These are phyloP conservation scores for Seminavis robusta DNA, from an alignment of 108 stramenopile genomes.

Conservation along the genomic window DNA sequence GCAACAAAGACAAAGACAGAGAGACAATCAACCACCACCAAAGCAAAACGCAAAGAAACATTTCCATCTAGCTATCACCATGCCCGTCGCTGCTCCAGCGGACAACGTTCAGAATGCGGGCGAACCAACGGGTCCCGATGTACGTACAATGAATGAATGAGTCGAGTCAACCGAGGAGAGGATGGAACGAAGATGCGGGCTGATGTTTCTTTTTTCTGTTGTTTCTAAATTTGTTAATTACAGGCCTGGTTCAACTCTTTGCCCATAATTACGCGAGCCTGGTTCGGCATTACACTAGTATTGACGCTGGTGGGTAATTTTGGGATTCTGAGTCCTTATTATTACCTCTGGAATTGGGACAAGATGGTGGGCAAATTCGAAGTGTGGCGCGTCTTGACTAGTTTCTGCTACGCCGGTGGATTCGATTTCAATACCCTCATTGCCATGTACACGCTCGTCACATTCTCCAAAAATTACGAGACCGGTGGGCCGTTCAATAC, in stretches of 20 bases:
- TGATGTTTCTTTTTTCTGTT: no score
- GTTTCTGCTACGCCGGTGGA: slow-evolving; percentile 70
- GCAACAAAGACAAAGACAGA: no score
- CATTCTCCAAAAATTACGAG: slow-evolving; percentile 73
- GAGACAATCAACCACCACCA: no score
- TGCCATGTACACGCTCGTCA: slow-evolving; percentile 60
- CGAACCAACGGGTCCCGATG: no score
- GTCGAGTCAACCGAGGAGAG: no score
- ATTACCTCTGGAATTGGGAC: slow-evolving; percentile 53
- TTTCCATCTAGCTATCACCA: no score
- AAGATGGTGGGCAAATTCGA: slow-evolving; percentile 57
- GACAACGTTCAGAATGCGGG: no score
- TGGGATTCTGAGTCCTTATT: slow-evolving; percentile 47
- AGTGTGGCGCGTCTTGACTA: slow-evolving; percentile 74
- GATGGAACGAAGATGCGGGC: no score
- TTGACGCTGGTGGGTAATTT: slow-evolving; percentile 72
- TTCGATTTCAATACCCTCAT: slow-evolving; percentile 73
- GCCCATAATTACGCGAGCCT: slow-evolving; percentile 78
- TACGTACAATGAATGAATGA: no score
- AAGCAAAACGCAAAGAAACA: no score
- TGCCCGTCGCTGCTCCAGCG: no score
- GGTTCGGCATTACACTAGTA: slow-evolving; percentile 68
- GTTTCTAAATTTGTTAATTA: no score
- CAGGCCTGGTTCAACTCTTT: slow-evolving; percentile 82
- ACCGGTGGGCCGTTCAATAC: slow-evolving; percentile 83